These are phyloP conservation scores for Senna tora DNA, from an alignment of 306 rosid species.

Conservation along the genomic window DNA sequence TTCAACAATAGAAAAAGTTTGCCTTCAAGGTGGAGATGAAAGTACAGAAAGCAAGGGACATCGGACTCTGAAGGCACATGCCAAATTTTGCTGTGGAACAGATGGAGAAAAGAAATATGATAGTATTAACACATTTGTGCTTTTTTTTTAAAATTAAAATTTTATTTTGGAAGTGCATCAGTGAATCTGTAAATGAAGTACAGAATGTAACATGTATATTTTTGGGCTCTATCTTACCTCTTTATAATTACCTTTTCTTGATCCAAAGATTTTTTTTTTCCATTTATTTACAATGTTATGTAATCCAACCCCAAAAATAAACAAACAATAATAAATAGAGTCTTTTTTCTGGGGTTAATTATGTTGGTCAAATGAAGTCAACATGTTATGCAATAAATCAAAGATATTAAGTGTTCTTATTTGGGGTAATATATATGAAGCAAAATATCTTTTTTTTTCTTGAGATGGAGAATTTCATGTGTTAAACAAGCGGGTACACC, in stretches of 20 bases:
- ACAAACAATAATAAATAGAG: too few species aligned
- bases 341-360: too few species aligned
- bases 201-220: slow-evolving; percentile 6
- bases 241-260: not conserved
- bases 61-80: slow-evolving; percentile 21
- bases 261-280: not conserved
- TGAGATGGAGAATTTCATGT: too few species aligned
- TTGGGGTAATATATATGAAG: too few species aligned
- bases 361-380: too few species aligned
- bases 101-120: not conserved
- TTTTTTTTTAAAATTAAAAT: not conserved
- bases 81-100: slow-evolving; percentile 29
- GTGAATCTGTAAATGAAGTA: slow-evolving; percentile 2
- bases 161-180: not conserved
- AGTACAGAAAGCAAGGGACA: slow-evolving; percentile 21
- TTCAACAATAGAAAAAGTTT: slow-evolving; percentile 22
- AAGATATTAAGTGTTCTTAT: too few species aligned
- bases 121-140: slow-evolving; percentile 27
- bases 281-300: too few species aligned
- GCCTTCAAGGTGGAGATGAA: slow-evolving; percentile 21
- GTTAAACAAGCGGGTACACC: too few species aligned
- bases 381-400: too few species aligned
- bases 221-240: not conserved
- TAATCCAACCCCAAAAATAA: not conserved
- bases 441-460: too few species aligned